Conservation (phyloP, 306 rosid genomes). For the Geum urbanum region DNA sequence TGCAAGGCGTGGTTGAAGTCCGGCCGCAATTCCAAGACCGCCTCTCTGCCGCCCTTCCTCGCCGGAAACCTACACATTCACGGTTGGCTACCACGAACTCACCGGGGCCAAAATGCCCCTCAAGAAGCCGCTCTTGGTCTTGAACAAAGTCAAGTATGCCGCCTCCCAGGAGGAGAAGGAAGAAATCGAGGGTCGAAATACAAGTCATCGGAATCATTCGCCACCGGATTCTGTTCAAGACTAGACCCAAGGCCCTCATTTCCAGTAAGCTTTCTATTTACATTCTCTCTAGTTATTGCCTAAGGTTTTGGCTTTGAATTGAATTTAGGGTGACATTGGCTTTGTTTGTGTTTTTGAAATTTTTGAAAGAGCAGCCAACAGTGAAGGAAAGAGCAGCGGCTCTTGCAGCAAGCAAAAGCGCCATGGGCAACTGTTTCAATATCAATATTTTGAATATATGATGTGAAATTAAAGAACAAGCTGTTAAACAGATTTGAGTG, state of each 20-base stretch:
- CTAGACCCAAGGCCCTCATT: constrained; percentile 79
- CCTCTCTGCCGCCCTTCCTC: constrained; percentile 78
- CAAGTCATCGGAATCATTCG: constrained; percentile 74
- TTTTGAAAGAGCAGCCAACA: constrained; percentile 39
- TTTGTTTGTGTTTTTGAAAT: constrained; percentile 26
- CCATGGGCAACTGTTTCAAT: constrained; percentile 3
- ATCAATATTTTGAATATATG: not conserved
- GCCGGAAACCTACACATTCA: constrained; percentile 72
- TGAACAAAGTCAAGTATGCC: constrained; percentile 51
- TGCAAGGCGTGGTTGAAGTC: constrained; percentile 70
- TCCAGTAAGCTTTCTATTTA: constrained; percentile 47
- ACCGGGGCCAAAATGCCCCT: constrained; percentile 68
- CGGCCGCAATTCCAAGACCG: constrained; percentile 51
- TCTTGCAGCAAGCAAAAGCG: constrained; percentile 29
- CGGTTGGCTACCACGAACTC: constrained; percentile 84
- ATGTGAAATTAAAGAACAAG: not conserved
- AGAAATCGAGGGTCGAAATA: constrained; percentile 55
- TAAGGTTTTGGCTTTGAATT: not conserved
- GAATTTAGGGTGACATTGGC: not conserved
- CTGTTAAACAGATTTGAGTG: not conserved
- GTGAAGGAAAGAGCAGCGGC: constrained; percentile 41
- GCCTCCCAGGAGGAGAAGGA: no score
- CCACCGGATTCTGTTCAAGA: constrained; percentile 76
- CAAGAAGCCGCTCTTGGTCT: constrained; percentile 76
- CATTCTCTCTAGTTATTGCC: not conserved